Evolutionary conservation across 768 basidiomycete species (phyloP).

Genomic region (Lactarius tabidus): DNA sequence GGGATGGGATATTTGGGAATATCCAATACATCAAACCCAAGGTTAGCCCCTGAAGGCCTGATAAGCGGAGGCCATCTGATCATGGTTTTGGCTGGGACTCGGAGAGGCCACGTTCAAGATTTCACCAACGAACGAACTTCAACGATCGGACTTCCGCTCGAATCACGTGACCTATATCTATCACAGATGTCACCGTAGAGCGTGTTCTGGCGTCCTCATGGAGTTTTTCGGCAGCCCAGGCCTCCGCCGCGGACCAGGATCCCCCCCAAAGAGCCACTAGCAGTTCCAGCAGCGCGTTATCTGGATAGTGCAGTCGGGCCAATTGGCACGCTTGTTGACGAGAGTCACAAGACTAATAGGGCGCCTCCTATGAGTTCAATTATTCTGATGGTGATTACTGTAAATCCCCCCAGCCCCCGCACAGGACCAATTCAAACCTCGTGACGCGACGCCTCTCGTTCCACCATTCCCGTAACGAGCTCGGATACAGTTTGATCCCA

Average conservation of each 20-base stretch:
- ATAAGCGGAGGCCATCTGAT: too few species aligned
- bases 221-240: not conserved
- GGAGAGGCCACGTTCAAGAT: too few species aligned
- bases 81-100: too few species aligned
- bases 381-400: not conserved
- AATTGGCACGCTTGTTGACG: slow-evolving; percentile 5
- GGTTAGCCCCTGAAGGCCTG: too few species aligned
- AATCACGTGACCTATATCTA: too few species aligned
- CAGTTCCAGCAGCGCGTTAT: not conserved
- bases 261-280: not conserved
- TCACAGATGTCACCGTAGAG: too few species aligned
- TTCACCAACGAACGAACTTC: too few species aligned
- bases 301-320: slow-evolving; percentile 1
- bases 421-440: not conserved
- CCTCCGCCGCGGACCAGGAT: not conserved
- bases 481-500: slow-evolving; percentile 12
- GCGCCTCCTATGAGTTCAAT: slow-evolving; percentile 6
- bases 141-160: too few species aligned
- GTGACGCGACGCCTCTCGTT: not conserved
- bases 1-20: too few species aligned
- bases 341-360: not conserved
- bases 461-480: not conserved
- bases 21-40: too few species aligned
- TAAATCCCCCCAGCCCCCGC: slow-evolving; percentile 8
- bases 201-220: not conserved